These are phyloP conservation scores for Stereocaulon alpinum DNA, from an alignment of 495 filamentous ascomycete genomes.

Conservation along the genomic window DNA sequence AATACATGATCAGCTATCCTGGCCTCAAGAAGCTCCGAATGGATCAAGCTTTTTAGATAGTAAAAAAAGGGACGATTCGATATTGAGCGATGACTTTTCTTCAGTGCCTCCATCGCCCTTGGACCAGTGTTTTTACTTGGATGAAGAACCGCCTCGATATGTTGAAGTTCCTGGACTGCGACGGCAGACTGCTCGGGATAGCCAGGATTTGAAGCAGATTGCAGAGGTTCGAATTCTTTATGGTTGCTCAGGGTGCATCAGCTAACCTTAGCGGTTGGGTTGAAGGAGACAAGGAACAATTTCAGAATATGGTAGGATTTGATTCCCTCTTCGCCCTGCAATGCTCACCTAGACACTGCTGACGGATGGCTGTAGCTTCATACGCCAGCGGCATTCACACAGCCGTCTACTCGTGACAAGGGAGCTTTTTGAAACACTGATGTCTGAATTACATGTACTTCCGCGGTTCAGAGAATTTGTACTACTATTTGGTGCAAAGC, in stretches of 20 bases:
- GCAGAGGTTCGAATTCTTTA: not conserved
- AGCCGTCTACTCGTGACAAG: slow-evolving; percentile 15
- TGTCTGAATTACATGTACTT: slow-evolving; percentile 15
- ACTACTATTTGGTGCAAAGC: slow-evolving; percentile 20
- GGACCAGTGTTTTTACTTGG: not conserved
- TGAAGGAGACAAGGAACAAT: not conserved
- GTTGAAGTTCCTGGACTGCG: not conserved
- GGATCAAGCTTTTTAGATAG: not conserved
- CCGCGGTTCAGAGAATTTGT: slow-evolving; percentile 20
- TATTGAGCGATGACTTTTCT: not conserved
- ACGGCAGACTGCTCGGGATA: not conserved
- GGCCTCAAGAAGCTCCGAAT: not conserved
- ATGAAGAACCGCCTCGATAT: not conserved
- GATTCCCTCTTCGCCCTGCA: not conserved
- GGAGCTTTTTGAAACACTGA: slow-evolving; percentile 16
- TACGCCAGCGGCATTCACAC: slow-evolving; percentile 19
- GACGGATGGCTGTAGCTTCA: not conserved
- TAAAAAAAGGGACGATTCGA: not conserved
- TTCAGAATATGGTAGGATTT: not conserved
- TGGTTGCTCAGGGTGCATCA: not conserved
- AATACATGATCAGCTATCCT: not conserved
- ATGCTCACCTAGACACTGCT: not conserved
- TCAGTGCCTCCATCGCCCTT: slow-evolving; percentile 4
- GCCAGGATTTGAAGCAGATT: not conserved
- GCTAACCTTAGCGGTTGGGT: not conserved